Base-by-base conservation (phyloP, 2,329 filamentous ascomycete genomes). In the Fusarium mexicanum region DNA sequence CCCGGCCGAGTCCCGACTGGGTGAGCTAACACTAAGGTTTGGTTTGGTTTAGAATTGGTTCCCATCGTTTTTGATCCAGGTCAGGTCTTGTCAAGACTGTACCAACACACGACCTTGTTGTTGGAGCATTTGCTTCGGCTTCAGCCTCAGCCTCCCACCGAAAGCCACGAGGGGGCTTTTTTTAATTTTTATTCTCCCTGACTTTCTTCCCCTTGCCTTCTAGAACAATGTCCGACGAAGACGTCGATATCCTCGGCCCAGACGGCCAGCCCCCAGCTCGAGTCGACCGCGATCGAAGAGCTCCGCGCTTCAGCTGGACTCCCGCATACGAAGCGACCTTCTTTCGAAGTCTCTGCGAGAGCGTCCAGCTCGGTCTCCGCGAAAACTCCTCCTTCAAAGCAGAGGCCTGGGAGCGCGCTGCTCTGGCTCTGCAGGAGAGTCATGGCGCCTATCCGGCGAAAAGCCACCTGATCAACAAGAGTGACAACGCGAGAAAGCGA, bases 401-500 rank as follows among this genome's bases (percentile, higher is more conserved):
- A 24, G 88, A 90, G 77, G 89, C 88, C 4, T 91, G 89, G 89
- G 87, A 90, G 64, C 87, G 87, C 72, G 89, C 89, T 51, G 85
- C 86, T 63, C 82, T 84, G 53, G 88, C 87, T 38, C 81, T 91
- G 62, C 85, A 87, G 80, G 86, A 88, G 37, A 85, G 85, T 61
- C 89, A 90, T 76, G 84, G 84, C 76, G 88, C 88, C 51, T 89
- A 85, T 71, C 88, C 88, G n/a, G 86, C 88, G 70, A 90, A 90
- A 81, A 87, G 85, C 75, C 89, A 91, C 62, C 86, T 91, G 41
- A 89, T 91, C 80, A 91, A 91, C 83, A 91, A 91, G 82, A 89
- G 87, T 72, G 89, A 91, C 81, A 91, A 91, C 79, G 89, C 89
- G 67, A 85, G 89, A 58, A 91, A 91, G 80, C 88, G 89, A 76